phyloP scores from a whole-genome alignment of 1,284 basidiomycete species.

The Ceratobasidium papillatum region DNA sequence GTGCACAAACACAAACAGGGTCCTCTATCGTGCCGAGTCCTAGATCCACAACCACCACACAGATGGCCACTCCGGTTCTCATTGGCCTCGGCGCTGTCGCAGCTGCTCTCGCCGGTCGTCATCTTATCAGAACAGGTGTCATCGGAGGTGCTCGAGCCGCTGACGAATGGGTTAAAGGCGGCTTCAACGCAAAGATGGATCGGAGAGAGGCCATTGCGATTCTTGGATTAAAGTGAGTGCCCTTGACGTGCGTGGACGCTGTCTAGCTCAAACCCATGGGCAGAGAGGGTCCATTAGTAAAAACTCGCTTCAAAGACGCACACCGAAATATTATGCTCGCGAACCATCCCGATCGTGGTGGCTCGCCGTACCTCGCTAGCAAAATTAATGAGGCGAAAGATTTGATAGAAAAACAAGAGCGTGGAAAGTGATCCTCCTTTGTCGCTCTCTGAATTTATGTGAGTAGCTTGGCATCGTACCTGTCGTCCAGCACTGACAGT shows the following conservation, averaged over 20 bases:
- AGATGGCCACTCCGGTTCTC: conserved; percentile 69
- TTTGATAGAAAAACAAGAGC: conserved; percentile 74
- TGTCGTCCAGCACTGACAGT: background rate
- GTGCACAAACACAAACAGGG: conserved; percentile 12
- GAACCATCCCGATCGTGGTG: conserved; percentile 96
- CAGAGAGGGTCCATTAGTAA: conserved; percentile 79
- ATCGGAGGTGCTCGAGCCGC: conserved; percentile 63
- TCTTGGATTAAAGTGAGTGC: conserved; percentile 86
- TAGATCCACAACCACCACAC: conserved; percentile 9
- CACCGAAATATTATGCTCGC: conserved; percentile 93
- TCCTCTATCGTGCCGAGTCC: background rate
- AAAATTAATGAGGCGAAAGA: conserved; percentile 97
- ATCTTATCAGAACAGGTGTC: conserved; percentile 66
- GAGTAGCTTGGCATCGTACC: background rate
- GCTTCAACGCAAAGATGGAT: conserved; percentile 97
- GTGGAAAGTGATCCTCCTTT: conserved; percentile 15
- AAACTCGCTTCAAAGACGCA: conserved; percentile 84
- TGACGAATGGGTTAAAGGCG: conserved; percentile 90
- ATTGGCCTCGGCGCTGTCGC: conserved; percentile 82
- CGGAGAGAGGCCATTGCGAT: conserved; percentile 91
- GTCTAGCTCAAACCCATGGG: conserved; percentile 3
- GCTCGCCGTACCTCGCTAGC: conserved; percentile 95
- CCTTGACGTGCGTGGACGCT: background rate
- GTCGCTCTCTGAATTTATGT: background rate
- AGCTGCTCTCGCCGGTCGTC: conserved; percentile 79